Conservation (phyloP, 768 basidiomycete genomes). For the Xerocomellus amylosporus region DNA sequence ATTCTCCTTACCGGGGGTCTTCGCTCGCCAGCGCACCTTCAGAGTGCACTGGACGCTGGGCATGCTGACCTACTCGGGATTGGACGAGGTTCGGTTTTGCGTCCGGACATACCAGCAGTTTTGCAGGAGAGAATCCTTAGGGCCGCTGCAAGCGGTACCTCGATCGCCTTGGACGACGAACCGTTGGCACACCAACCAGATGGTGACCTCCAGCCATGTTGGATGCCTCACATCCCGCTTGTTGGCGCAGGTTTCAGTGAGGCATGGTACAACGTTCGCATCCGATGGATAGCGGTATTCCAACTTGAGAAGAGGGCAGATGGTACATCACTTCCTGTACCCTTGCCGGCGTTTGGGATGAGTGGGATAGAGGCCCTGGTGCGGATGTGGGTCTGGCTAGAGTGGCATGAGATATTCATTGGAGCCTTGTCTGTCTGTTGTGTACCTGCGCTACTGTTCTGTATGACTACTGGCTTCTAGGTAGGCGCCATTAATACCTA, state of each 20-base stretch:
- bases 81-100: slow-evolving; percentile 61
- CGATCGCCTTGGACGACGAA: slow-evolving; percentile 19
- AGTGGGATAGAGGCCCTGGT: slow-evolving; percentile 38
- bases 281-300: slow-evolving; percentile 47
- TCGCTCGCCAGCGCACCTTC: slow-evolving; percentile 53
- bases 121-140: slow-evolving; percentile 24
- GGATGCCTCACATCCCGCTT: slow-evolving; percentile 50
- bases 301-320: slow-evolving; percentile 1
- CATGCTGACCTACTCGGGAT: slow-evolving; percentile 78
- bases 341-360: slow-evolving; percentile 26
- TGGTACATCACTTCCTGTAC: neutral
- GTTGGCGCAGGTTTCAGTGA: slow-evolving; percentile 61
- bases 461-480: neutral
- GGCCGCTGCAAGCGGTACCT: slow-evolving; percentile 4
- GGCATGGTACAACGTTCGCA: slow-evolving; percentile 66
- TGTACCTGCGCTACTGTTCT: neutral
- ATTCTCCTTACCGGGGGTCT: slow-evolving; percentile 84
- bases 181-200: slow-evolving; percentile 43
- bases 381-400: slow-evolving; percentile 49
- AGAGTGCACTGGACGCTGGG: slow-evolving; percentile 46
- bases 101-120: slow-evolving; percentile 55
- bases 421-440: neutral
- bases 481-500: slow-evolving; percentile 1
- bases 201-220: slow-evolving; percentile 16
- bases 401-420: slow-evolving; percentile 5